Evolutionary conservation across 768 basidiomycete genomes (phyloP).

Genomic region (Boletellus sp.): DNA sequence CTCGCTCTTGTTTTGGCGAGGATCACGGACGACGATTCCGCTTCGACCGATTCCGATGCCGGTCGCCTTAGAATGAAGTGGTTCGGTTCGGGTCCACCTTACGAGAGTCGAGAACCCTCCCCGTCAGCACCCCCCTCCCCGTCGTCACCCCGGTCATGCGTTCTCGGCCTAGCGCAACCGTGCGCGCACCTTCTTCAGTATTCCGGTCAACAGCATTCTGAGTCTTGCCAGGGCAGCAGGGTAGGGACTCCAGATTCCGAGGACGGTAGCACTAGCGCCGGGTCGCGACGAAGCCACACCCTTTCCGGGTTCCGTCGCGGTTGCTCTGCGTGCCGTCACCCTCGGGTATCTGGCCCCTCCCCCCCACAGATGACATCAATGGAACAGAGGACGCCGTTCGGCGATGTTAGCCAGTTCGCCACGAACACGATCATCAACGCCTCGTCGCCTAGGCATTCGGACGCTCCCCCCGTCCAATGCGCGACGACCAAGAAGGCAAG

Average conservation of each 20-base stretch:
- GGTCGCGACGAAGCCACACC: slow-evolving; percentile 7
- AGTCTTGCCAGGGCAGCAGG: not conserved
- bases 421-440: not conserved
- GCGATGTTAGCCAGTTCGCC: not conserved
- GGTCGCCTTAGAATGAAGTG: slow-evolving; percentile 17
- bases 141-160: slow-evolving; percentile 2
- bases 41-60: not conserved
- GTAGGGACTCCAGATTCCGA: slow-evolving; percentile 14
- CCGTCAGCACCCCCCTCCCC: not conserved
- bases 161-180: slow-evolving; percentile 1
- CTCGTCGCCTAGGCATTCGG: not conserved
- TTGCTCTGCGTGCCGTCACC: slow-evolving; percentile 26
- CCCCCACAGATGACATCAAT: not conserved
- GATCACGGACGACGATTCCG: slow-evolving; percentile 2
- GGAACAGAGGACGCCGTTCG: not conserved
- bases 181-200: not conserved
- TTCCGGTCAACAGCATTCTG: slow-evolving; percentile 1
- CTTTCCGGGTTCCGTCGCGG: slow-evolving; percentile 26
- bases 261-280: slow-evolving; percentile 4
- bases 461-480: not conserved
- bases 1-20: slow-evolving; percentile 22
- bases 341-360: slow-evolving; percentile 13
- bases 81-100: slow-evolving; percentile 10
- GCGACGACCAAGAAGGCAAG: slow-evolving; percentile 5
- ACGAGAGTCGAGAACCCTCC: slow-evolving; percentile 2